These are phyloP conservation scores for Hyparrhenia diplandra DNA, from an alignment of 176 grass and related monocot species.

Conservation along the genomic window DNA sequence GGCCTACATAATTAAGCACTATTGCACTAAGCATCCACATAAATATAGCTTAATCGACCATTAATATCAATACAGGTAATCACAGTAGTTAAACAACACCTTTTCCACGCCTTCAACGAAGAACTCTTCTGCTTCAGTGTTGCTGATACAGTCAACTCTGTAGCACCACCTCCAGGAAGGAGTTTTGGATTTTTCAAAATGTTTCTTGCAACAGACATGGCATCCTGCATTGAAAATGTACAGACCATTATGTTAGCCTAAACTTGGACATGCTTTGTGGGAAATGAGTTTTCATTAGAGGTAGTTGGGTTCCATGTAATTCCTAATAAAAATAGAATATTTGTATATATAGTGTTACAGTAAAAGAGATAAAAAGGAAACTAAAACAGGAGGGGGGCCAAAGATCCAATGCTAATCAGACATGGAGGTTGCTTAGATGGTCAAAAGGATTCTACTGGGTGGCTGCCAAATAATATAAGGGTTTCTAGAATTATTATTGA, in stretches of 20 bases:
- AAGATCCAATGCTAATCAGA: background rate
- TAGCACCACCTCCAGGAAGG: constrained; percentile 91
- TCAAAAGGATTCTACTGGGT: background rate
- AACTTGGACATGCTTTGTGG: background rate
- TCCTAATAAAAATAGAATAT: too few relatives aligned
- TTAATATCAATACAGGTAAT: background rate
- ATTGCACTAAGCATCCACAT: background rate
- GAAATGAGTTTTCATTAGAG: background rate
- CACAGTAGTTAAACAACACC: constrained; percentile 39
- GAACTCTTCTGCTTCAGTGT: constrained; percentile 88
- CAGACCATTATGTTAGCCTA: background rate
- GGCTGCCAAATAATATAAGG: background rate
- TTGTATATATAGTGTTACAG: too few relatives aligned
- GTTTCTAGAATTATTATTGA: background rate
- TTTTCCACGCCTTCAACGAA: constrained; percentile 96
- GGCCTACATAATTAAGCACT: background rate
- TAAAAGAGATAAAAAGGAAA: too few relatives aligned
- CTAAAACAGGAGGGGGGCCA: background rate
- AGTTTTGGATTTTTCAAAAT: constrained; percentile 96
- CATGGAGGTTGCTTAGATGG: background rate
- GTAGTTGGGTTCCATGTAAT: background rate
- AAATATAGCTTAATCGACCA: background rate
- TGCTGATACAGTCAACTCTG: constrained; percentile 93
- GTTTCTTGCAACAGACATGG: constrained; percentile 91
- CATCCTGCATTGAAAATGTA: constrained; percentile 50